A percentile compares a stretch with the other conserved stretches of the same genome.
Conservation (phyloP, 352 stramenopile species). For the Aphanomyces stellatus region DNA sequence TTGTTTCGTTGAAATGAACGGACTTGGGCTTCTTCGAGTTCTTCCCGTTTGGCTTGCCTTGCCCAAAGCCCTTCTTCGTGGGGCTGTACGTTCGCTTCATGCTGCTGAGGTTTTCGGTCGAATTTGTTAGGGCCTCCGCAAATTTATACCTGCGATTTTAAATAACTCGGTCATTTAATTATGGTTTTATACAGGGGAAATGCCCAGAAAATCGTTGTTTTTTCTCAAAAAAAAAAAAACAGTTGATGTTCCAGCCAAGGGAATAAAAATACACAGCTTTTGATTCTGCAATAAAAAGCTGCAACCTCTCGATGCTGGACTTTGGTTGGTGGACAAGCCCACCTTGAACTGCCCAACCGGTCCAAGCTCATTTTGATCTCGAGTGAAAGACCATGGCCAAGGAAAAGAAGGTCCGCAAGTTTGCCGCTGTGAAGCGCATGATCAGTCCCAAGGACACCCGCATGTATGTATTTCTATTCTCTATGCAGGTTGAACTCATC, state of each 20-base stretch:
- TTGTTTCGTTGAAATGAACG: constrained; percentile 8
- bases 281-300: not conserved
- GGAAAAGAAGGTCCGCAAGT: constrained; percentile 98
- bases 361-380: not conserved
- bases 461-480: constrained; percentile 61
- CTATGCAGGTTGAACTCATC: not conserved
- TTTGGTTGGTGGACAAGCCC: constrained; percentile 17
- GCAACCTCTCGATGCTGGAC: not conserved
- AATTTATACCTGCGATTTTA: not conserved
- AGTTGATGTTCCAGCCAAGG: not conserved
- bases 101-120: not conserved
- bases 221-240: not conserved
- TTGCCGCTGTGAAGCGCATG: constrained; percentile 97
- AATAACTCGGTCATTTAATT: not conserved
- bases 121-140: too few species aligned
- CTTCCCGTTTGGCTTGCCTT: not conserved
- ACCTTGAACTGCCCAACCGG: not conserved
- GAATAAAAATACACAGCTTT: not conserved
- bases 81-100: too few species aligned
- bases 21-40: constrained; percentile 14
- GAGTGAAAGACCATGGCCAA: constrained; percentile 61
- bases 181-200: not conserved
- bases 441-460: constrained; percentile 97
- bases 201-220: not conserved
- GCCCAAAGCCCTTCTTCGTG: not conserved